Percentiles rank a stretch among this genome's conserved stretches.
phyloP scores from a whole-genome alignment of 345 rosid genomes.

The Syzygium aromaticum region DNA sequence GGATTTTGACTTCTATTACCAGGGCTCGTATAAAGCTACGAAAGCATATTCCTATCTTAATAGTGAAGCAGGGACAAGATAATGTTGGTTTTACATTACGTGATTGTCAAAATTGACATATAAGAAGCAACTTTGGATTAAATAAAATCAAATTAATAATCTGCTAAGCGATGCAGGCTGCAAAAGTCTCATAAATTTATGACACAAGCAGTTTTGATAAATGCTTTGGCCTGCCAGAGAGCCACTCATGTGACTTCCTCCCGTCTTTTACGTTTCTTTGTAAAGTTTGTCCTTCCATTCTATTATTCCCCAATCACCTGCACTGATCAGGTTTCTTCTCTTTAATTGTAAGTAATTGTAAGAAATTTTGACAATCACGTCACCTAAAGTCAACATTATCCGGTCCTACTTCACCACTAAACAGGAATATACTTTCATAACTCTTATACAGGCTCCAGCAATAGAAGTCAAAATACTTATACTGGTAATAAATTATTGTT shows the following conservation, averaged over 20 bases:
- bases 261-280: background rate
- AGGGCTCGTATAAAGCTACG: background rate
- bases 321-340: background rate
- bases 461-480: background rate
- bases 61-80: background rate
- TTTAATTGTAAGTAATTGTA: background rate
- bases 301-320: background rate
- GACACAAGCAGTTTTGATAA: background rate
- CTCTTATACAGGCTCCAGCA: background rate
- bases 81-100: background rate
- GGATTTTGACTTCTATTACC: background rate
- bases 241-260: background rate
- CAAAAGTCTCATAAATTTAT: background rate
- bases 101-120: background rate
- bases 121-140: background rate
- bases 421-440: background rate
- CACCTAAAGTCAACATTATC: background rate
- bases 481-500: no score
- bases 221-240: background rate
- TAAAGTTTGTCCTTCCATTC: background rate
- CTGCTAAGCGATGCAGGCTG: background rate
- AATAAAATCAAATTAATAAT: background rate
- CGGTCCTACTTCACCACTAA: background rate
- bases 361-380: background rate
- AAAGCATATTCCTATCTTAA: background rate